phyloP scores from a whole-genome alignment of 208 protist species.

The Acanthamoeba polyphaga region DNA sequence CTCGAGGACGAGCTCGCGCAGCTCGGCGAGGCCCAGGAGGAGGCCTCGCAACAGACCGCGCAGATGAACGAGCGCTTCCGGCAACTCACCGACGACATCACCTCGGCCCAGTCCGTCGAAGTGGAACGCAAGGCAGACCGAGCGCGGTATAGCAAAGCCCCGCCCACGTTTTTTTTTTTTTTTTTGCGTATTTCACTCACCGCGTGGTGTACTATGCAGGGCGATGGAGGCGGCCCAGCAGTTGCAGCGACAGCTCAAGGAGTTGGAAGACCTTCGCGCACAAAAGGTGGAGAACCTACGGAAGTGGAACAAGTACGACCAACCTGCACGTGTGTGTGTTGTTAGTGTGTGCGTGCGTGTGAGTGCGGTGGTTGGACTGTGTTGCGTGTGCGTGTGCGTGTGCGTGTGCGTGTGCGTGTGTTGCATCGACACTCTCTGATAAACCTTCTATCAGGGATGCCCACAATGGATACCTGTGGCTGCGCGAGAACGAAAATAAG shows the following conservation, averaged over 20 bases:
- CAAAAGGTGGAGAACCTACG: slow-evolving; percentile 32
- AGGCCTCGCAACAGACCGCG: neutral
- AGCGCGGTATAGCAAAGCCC: neutral
- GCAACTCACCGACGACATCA: slow-evolving; percentile 52
- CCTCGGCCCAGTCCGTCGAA: slow-evolving; percentile 4
- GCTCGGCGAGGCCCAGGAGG: slow-evolving; percentile 58
- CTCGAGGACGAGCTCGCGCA: slow-evolving; percentile 20
- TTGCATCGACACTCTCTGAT: too few relatives aligned
- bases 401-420: too few relatives aligned
- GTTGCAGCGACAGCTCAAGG: slow-evolving; percentile 29
- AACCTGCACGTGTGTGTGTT: neutral
- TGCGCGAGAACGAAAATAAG: slow-evolving; percentile 74
- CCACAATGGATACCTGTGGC: slow-evolving; percentile 41
- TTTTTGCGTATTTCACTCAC: neutral
- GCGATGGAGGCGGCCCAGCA: slow-evolving; percentile 26
- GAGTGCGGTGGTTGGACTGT: too few relatives aligned
- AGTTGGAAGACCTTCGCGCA: neutral
- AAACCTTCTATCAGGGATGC: neutral
- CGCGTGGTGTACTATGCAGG: neutral
- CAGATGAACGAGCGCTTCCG: slow-evolving; percentile 51
- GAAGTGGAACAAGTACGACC: neutral
- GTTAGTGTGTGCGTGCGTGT: neutral
- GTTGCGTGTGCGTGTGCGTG: too few relatives aligned
- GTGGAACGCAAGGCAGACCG: slow-evolving; percentile 38
- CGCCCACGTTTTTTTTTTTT: too few relatives aligned